Evolutionary conservation across 331 rosid species (phyloP).

Genomic region (Spiraea crenata): DNA sequence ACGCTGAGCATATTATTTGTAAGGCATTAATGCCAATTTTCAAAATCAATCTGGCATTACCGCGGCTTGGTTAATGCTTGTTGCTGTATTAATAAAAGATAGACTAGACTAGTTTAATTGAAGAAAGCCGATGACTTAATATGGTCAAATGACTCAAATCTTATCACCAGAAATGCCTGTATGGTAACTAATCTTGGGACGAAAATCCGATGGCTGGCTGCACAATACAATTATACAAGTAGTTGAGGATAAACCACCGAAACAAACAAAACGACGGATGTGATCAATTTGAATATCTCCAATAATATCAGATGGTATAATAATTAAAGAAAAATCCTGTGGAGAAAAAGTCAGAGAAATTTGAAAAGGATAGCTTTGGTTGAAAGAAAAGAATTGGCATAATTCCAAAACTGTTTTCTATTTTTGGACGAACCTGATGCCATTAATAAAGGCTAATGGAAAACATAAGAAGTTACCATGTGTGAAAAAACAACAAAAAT

Average conservation of each 20-base stretch:
- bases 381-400: conserved; percentile 6
- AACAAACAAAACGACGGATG: neutral
- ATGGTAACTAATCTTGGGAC: too few species aligned
- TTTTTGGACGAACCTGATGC: too few species aligned
- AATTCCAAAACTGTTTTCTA: too few species aligned
- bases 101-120: too few species aligned
- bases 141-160: too few species aligned
- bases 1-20: neutral
- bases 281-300: neutral
- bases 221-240: neutral
- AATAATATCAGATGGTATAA: neutral
- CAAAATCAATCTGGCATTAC: neutral
- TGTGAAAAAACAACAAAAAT: too few species aligned
- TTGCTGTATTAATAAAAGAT: too few species aligned
- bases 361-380: conserved; percentile 10
- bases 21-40: too few species aligned
- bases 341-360: neutral
- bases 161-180: too few species aligned
- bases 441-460: too few species aligned
- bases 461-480: neutral
- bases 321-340: neutral
- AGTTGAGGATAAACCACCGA: conserved; percentile 2
- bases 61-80: too few species aligned
- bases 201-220: neutral
- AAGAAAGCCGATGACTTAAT: too few species aligned